Base-by-base conservation (phyloP, 2,329 filamentous ascomycete genomes). In the Fusarium hostae region DNA sequence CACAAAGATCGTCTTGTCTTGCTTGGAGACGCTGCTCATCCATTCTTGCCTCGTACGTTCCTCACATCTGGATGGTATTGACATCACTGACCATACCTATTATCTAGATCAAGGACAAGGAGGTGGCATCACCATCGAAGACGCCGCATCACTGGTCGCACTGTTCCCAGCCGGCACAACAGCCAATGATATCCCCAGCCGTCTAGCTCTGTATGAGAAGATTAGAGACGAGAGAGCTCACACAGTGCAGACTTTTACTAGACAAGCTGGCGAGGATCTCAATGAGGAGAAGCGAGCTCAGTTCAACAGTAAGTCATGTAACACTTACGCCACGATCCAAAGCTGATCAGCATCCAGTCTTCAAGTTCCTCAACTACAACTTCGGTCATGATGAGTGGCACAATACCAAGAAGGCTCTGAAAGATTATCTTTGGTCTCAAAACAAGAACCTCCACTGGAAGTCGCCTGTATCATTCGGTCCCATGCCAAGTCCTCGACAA, bases 1-100 rank as follows among this genome's bases (percentile, higher is more conserved):
- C 81, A 83, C 0, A 84, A 86, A 5, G 86, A 79, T 1, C 84
- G 82, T 9, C 76, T 92, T 22, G 89, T 85, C 2, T 78, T 92
- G 0, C 78, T 93, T 1, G 91, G 91, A 0, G 91, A 93, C 75
- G 89, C 91, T 0, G 91, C 89, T 0, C 91, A 93, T 76, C 90
- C 91, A 0, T 92, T 92, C 73, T 81, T 90, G 1, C 91, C 90
- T 8, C 73, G 71, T 73, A 18, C 41, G 71, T 55, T 0, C 0
- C 30, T 1, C 3, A 0, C 0, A 2, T 0, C 0, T 2, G 0
- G 2, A 0, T 11, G 0, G 9, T 1, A 1, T 28, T 0, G 13
- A 18, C 11, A 2, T 12, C 6, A 0, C 55, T 66, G 11, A 67
- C 9, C 1, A 7, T 6, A 0, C 10, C 1, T 13, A 0, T 5